phyloP scores from a whole-genome alignment of 768 basidiomycete genomes.

The Mrakia blollopis region DNA sequence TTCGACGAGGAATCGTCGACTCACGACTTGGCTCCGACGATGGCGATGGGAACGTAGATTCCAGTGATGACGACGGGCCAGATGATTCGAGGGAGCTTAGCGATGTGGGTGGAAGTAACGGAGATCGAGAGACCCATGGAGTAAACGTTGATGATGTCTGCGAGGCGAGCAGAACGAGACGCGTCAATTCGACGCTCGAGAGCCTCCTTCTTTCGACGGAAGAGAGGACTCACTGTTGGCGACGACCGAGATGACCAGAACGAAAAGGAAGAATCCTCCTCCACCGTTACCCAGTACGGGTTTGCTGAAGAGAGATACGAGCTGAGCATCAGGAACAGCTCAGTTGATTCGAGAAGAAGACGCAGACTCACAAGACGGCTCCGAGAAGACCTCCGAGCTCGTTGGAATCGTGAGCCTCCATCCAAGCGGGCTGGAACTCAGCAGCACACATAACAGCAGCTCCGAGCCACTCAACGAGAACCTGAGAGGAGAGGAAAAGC shows the following conservation, averaged over 20 bases:
- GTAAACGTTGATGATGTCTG: constrained; percentile 47
- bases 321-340: too few relatives aligned
- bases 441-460: constrained; percentile 49
- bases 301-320: too few relatives aligned
- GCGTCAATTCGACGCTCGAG: too few relatives aligned
- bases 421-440: constrained; percentile 38
- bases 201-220: too few relatives aligned
- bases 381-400: constrained; percentile 52
- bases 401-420: constrained; percentile 43
- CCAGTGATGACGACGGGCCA: constrained; percentile 44
- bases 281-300: constrained; percentile 45
- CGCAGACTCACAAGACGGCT: too few relatives aligned
- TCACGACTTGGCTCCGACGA: constrained; percentile 49
- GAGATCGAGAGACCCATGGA: constrained; percentile 50
- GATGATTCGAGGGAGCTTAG: constrained; percentile 47
- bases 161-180: neutral
- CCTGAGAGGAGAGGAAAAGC: neutral
- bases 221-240: constrained; percentile 46
- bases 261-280: constrained; percentile 51
- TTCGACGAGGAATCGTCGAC: neutral
- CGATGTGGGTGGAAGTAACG: constrained; percentile 48
- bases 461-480: constrained; percentile 52
- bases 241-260: constrained; percentile 50
- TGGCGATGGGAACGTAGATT: constrained; percentile 51
- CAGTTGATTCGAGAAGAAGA: too few relatives aligned